Conservation (phyloP, 371 early-diverging fungal genomes). For the Apophysomyces elegans region DNA sequence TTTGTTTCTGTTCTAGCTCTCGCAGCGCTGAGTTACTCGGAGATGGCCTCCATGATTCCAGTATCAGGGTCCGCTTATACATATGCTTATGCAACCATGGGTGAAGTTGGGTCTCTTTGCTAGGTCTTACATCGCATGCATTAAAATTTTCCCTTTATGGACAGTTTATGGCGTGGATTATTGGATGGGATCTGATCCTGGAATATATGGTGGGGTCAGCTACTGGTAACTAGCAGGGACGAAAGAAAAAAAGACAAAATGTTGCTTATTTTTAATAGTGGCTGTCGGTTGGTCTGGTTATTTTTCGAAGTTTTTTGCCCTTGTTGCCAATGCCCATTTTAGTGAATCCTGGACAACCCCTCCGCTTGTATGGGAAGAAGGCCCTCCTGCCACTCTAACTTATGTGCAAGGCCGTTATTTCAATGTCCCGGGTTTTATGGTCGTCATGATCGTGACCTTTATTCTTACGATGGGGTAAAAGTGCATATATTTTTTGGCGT, state of each 20-base stretch:
- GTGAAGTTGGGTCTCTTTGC: constrained; percentile 50
- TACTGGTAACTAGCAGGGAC: constrained; percentile 44
- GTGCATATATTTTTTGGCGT: neutral
- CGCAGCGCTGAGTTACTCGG: constrained; percentile 81
- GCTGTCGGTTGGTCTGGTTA: constrained; percentile 83
- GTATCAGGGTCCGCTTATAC: constrained; percentile 86
- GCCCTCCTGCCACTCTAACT: constrained; percentile 36
- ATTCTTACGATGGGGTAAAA: constrained; percentile 66
- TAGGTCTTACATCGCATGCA: too few species aligned
- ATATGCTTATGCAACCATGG: constrained; percentile 83
- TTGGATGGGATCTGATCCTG: constrained; percentile 87
- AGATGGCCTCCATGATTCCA: constrained; percentile 84
- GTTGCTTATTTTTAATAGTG: constrained; percentile 9
- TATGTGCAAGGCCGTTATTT: constrained; percentile 59
- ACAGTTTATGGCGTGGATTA: constrained; percentile 75
- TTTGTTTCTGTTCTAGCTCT: constrained; percentile 38
- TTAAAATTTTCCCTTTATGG: too few species aligned
- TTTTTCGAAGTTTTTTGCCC: constrained; percentile 67
- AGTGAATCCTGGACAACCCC: constrained; percentile 59
- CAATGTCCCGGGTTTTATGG: constrained; percentile 76
- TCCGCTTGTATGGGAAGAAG: constrained; percentile 64
- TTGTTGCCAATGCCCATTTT: constrained; percentile 58
- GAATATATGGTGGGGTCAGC: constrained; percentile 84
- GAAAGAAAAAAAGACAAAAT: neutral
- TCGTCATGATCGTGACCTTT: constrained; percentile 61